Conservation (phyloP, 352 stramenopile species). For the Halophytophthora polymorphica region DNA sequence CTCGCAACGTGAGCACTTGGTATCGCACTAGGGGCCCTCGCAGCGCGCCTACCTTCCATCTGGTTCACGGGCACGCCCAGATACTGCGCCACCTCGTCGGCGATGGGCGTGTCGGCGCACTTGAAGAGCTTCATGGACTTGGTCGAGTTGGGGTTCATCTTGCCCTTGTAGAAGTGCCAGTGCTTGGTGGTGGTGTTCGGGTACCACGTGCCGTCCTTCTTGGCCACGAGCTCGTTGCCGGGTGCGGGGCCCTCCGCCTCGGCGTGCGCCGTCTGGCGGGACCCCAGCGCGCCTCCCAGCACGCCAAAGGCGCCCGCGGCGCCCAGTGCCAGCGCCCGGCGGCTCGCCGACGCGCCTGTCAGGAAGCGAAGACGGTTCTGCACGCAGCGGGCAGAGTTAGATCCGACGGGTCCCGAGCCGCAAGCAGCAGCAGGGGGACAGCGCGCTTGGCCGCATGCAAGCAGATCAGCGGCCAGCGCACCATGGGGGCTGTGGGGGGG, state of each 20-base stretch:
- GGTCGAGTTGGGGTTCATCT: conserved; percentile 75
- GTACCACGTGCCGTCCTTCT: conserved; percentile 47
- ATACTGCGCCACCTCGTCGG: conserved; percentile 81
- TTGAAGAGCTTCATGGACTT: conserved; percentile 90
- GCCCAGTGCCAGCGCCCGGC: conserved; percentile 24
- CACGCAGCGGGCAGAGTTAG: conserved; percentile 3
- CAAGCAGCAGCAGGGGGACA: no score
- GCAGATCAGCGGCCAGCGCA: no score
- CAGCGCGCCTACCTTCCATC: conserved; percentile 56
- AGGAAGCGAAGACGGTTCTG: conserved; percentile 38
- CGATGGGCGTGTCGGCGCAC: conserved; percentile 82
- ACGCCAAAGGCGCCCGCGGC: conserved; percentile 36
- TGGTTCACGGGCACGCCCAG: conserved; percentile 76
- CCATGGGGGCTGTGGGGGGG: no score
- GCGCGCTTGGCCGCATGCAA: no score
- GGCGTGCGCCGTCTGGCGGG: conserved; percentile 8
- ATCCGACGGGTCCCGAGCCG: no score
- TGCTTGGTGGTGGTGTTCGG: conserved; percentile 84
- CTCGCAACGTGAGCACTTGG: no score
- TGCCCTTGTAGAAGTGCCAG: conserved; percentile 88
- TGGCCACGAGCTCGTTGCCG: conserved; percentile 6
- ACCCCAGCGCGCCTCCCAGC: conserved; percentile 24
- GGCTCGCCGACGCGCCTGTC: conserved; percentile 8
- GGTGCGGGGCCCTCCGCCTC: conserved; percentile 8
- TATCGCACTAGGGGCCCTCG: no score